These are phyloP conservation scores for Priceomyces medius DNA, from an alignment of 805 yeast species.

Conservation along the genomic window DNA sequence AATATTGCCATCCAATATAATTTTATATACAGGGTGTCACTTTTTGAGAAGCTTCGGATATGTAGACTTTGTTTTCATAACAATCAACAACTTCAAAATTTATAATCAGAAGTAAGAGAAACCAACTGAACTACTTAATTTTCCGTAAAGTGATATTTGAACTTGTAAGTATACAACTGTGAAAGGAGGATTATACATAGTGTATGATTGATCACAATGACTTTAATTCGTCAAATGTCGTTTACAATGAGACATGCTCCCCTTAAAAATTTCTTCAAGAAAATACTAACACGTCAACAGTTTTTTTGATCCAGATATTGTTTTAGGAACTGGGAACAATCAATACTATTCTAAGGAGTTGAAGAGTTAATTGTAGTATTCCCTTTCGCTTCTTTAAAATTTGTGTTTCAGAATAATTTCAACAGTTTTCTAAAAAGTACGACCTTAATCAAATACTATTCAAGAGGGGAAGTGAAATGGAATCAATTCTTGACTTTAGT, in stretches of 20 bases:
- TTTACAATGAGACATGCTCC: not conserved
- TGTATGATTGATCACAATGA: too few relatives aligned
- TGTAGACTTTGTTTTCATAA: not conserved
- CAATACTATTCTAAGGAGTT: not conserved
- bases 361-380: too few relatives aligned
- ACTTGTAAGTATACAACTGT: not conserved
- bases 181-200: not conserved
- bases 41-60: not conserved
- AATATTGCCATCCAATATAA: too few relatives aligned
- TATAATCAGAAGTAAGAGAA: not conserved
- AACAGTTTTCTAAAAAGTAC: not conserved
- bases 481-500: slow-evolving; percentile 80
- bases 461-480: slow-evolving; percentile 54
- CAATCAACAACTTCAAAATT: not conserved
- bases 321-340: not conserved
- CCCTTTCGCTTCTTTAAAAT: too few relatives aligned
- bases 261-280: not conserved
- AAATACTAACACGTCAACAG: not conserved
- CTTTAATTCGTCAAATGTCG: too few relatives aligned
- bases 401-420: too few relatives aligned
- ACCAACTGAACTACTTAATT: not conserved
- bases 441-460: too few relatives aligned
- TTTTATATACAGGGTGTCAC: too few relatives aligned
- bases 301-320: not conserved
- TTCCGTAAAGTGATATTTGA: not conserved